Percentiles rank a stretch among this genome's conserved stretches.
phyloP scores from a whole-genome alignment of 208 protist genomes.

The Leishmania amazonensis region DNA sequence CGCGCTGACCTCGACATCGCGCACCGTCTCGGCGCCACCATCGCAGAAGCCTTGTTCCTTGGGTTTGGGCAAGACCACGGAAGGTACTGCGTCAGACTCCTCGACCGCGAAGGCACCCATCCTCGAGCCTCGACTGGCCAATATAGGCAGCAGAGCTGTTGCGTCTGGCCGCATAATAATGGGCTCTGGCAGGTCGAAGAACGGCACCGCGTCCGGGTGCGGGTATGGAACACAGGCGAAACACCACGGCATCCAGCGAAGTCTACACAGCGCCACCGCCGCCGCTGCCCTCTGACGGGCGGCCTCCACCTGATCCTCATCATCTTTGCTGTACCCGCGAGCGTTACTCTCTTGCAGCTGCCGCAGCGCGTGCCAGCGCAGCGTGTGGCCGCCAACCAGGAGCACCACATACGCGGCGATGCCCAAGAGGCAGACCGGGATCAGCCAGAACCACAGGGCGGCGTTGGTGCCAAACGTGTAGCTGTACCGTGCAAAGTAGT shows the following conservation, averaged over 20 bases:
- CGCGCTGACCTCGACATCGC: not conserved
- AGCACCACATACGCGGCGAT: slow-evolving; percentile 2
- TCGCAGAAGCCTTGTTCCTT: not conserved
- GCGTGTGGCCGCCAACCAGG: slow-evolving; percentile 6
- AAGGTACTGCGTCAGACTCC: not conserved
- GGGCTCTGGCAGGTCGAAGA: not conserved
- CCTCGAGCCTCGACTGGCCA: not conserved
- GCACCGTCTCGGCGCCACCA: not conserved
- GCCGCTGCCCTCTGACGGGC: not conserved
- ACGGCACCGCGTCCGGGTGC: not conserved
- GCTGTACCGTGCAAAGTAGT: slow-evolving; percentile 25
- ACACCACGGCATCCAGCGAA: slow-evolving; percentile 26
- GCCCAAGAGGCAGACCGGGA: slow-evolving; percentile 4
- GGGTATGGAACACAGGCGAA: slow-evolving; percentile 13
- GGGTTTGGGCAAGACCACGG: not conserved
- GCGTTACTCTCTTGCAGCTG: not conserved
- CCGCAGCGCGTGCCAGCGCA: slow-evolving; percentile 1
- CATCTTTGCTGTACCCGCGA: not conserved
- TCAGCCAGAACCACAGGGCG: slow-evolving; percentile 19
- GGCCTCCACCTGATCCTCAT: not conserved
- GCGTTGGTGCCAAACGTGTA: slow-evolving; percentile 12
- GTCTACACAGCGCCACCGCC: not conserved
- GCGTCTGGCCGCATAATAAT: not conserved
- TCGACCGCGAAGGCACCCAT: not conserved
- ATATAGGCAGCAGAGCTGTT: not conserved